Percentiles rank a stretch among this genome's conserved stretches.
Evolutionary conservation across 192 early-diverging fungal genomes (phyloP).

Genomic region (Mortierella antarctica): DNA sequence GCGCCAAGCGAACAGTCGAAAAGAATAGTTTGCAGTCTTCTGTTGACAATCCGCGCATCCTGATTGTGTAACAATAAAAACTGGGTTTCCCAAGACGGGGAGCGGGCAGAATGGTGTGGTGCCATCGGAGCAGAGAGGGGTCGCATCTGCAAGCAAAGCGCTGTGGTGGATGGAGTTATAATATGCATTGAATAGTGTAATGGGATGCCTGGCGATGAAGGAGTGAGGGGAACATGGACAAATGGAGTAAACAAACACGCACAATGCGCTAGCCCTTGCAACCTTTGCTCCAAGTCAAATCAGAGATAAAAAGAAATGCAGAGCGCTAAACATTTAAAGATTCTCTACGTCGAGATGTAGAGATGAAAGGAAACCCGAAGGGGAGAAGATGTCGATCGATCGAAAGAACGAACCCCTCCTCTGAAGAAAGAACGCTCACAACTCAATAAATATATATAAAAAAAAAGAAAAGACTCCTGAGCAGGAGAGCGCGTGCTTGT

Average conservation of each 20-base stretch:
- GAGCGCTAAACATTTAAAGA: too few species aligned
- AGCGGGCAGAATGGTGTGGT: too few species aligned
- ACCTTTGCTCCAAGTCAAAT: not conserved
- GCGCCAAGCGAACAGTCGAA: too few species aligned
- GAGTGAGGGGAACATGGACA: not conserved
- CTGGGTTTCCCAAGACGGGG: too few species aligned
- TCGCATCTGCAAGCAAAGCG: too few species aligned
- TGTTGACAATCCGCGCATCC: not conserved
- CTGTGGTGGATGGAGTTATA: too few species aligned
- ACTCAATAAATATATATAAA: not conserved
- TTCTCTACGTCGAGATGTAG: not conserved
- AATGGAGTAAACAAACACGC: conserved; percentile 13
- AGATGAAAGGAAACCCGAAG: not conserved
- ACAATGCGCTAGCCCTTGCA: not conserved
- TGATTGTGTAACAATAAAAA: conserved; percentile 11
- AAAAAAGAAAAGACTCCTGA: not conserved
- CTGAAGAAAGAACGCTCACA: too few species aligned
- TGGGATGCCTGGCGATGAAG: too few species aligned
- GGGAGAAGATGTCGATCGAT: not conserved
- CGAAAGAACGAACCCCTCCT: not conserved
- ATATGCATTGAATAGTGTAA: too few species aligned
- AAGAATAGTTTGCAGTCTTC: not conserved
- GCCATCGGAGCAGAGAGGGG: too few species aligned
- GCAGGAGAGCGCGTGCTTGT: not conserved
- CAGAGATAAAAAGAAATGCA: not conserved